Percentiles rank a stretch among this genome's conserved stretches.
phyloP scores from a whole-genome alignment of 306 rosid genomes.

The Malus fusca region DNA sequence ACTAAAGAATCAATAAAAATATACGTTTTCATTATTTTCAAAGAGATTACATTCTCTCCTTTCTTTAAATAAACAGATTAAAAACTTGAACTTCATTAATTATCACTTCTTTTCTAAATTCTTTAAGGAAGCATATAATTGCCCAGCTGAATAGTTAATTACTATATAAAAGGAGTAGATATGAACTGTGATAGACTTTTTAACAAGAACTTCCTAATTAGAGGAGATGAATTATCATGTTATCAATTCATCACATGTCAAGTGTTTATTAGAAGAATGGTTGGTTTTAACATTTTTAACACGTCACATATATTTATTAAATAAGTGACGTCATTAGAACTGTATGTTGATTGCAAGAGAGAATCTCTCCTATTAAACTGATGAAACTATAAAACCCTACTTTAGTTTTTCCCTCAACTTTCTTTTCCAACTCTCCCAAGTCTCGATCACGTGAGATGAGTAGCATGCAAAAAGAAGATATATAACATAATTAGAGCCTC shows the following conservation, averaged over 20 bases:
- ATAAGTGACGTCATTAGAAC: background rate
- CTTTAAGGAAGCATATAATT: constrained; percentile 10
- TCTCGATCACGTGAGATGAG: background rate
- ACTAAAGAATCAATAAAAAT: constrained; percentile 35
- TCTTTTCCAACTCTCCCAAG: background rate
- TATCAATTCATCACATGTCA: background rate
- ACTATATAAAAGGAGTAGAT: background rate
- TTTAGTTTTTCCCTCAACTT: background rate
- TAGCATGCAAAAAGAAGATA: background rate
- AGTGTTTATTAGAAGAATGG: no score
- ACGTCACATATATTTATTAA: no score
- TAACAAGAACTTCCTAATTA: background rate
- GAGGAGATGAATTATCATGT: background rate
- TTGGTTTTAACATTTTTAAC: no score
- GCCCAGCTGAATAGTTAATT: background rate
- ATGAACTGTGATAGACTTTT: background rate
- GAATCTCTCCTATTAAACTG: background rate
- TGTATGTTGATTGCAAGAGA: background rate
- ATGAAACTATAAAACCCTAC: background rate
- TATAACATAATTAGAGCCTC: background rate
- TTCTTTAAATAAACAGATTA: constrained; percentile 6
- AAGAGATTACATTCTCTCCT: background rate
- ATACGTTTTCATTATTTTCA: constrained; percentile 6
- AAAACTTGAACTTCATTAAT: constrained; percentile 1
- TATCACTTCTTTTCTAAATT: constrained; percentile 6